Evolutionary conservation across 2,329 filamentous ascomycete genomes (phyloP).

Genomic region (Alternaria panax): DNA sequence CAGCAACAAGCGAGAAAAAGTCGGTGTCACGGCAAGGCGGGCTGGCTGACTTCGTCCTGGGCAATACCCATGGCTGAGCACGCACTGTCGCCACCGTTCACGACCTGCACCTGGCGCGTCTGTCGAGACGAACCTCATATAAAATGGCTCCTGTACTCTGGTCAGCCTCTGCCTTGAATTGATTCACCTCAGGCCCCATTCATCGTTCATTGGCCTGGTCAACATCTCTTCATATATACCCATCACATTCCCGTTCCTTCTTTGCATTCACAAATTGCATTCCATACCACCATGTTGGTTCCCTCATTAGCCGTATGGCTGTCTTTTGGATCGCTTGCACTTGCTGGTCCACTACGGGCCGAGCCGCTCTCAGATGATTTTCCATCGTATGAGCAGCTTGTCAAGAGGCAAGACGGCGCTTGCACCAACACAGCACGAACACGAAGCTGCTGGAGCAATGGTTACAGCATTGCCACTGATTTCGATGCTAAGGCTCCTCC

Average conservation of each 20-base stretch:
- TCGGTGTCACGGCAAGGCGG: slow-evolving; percentile 5
- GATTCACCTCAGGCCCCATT: slow-evolving; percentile 11
- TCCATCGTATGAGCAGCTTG: slow-evolving; percentile 24
- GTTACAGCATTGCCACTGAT: slow-evolving; percentile 55
- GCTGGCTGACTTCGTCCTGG: slow-evolving; percentile 3
- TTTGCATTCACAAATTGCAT: slow-evolving; percentile 13
- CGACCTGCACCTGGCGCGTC: slow-evolving; percentile 3
- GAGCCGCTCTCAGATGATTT: slow-evolving; percentile 17
- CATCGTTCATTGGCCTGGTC: slow-evolving; percentile 20
- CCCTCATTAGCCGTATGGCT: slow-evolving; percentile 34
- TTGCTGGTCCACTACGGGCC: slow-evolving; percentile 35
- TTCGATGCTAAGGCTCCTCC: slow-evolving; percentile 55
- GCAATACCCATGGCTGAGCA: neutral
- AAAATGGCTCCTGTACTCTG: slow-evolving; percentile 18
- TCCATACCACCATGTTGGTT: slow-evolving; percentile 34
- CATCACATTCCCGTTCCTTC: slow-evolving; percentile 11
- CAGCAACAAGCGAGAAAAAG: slow-evolving; percentile 7
- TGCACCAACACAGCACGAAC: slow-evolving; percentile 53
- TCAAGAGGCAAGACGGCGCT: slow-evolving; percentile 42
- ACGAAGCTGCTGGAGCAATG: slow-evolving; percentile 53
- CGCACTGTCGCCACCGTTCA: slow-evolving; percentile 4
- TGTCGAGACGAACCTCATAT: slow-evolving; percentile 18
- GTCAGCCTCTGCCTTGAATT: slow-evolving; percentile 13
- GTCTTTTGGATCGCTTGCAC: slow-evolving; percentile 33
- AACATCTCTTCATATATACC: slow-evolving; percentile 14